Conservation (phyloP, 2,329 filamentous ascomycete genomes). For the Cylindrodendrum hubeiense region DNA sequence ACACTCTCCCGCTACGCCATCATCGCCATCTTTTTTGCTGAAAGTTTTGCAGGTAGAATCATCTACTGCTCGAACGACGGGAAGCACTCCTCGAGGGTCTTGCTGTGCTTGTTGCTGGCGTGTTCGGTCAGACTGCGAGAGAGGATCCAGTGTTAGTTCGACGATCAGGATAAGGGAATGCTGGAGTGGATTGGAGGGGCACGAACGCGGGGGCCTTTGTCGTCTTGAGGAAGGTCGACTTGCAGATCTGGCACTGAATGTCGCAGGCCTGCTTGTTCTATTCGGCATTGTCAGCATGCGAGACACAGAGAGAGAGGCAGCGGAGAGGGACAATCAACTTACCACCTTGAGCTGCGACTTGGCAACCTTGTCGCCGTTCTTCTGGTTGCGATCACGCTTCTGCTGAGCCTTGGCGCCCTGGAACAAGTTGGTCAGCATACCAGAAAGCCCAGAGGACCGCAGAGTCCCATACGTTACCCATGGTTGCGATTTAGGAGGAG, state of each 20-base stretch:
- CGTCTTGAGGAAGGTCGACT: slow-evolving; percentile 83
- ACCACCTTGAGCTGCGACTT: slow-evolving; percentile 79
- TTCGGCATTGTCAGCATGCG: slow-evolving; percentile 30
- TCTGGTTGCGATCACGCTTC: slow-evolving; percentile 79
- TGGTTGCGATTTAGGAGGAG: slow-evolving; percentile 38
- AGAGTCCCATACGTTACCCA: slow-evolving; percentile 51
- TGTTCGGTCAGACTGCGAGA: slow-evolving; percentile 73
- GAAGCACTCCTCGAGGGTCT: slow-evolving; percentile 79
- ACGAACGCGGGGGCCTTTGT: slow-evolving; percentile 78
- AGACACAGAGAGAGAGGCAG: background rate
- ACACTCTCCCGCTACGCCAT: slow-evolving; percentile 21
- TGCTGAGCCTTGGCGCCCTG: slow-evolving; percentile 76
- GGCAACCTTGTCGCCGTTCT: slow-evolving; percentile 66
- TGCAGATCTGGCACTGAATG: slow-evolving; percentile 83
- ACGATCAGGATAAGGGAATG: background rate
- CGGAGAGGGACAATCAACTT: slow-evolving; percentile 49
- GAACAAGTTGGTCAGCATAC: slow-evolving; percentile 35
- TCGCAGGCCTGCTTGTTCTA: slow-evolving; percentile 81
- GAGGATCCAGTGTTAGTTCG: slow-evolving; percentile 25
- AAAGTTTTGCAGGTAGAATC: background rate
- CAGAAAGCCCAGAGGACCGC: background rate
- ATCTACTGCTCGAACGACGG: slow-evolving; percentile 56
- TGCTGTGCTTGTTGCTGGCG: slow-evolving; percentile 82
- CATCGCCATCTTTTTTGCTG: slow-evolving; percentile 4
- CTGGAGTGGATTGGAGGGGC: slow-evolving; percentile 4